Conservation (phyloP, 2,329 filamentous ascomycete genomes). For the Kalmusia sp. region DNA sequence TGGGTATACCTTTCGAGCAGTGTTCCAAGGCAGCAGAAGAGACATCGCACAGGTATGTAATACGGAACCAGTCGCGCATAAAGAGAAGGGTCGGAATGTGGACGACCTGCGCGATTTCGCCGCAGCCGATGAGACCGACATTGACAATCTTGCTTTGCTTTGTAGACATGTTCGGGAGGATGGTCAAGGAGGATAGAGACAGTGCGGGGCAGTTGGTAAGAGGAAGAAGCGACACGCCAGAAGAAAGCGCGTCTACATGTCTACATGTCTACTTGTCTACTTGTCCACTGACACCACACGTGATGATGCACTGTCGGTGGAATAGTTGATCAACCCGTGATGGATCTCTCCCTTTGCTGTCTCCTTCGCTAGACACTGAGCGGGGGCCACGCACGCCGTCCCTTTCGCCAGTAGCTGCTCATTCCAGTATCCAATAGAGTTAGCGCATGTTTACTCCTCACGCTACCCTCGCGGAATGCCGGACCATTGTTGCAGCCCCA, state of each 20-base stretch:
- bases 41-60: constrained; percentile 61
- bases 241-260: background rate
- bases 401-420: no score
- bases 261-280: background rate
- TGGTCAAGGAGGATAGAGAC: background rate
- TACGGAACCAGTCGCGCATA: constrained; percentile 54
- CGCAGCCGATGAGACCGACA: constrained; percentile 3
- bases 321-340: no score
- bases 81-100: constrained; percentile 57
- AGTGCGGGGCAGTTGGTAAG: background rate
- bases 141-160: background rate
- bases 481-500: no score
- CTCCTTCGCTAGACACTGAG: no score
- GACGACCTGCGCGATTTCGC: constrained; percentile 58
- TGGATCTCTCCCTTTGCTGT: no score
- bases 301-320: background rate
- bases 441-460: no score
- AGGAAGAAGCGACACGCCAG: background rate
- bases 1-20: constrained; percentile 46
- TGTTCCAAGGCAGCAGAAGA: constrained; percentile 52
- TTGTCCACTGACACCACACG: no score
- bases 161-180: background rate
- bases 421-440: no score
- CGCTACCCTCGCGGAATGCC: background rate
- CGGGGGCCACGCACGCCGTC: no score